Evolutionary conservation across 1,139 yeast species (phyloP), one percentile per base, ranked within the genome.

Genomic region (Hanseniaspora sp.): DNA sequence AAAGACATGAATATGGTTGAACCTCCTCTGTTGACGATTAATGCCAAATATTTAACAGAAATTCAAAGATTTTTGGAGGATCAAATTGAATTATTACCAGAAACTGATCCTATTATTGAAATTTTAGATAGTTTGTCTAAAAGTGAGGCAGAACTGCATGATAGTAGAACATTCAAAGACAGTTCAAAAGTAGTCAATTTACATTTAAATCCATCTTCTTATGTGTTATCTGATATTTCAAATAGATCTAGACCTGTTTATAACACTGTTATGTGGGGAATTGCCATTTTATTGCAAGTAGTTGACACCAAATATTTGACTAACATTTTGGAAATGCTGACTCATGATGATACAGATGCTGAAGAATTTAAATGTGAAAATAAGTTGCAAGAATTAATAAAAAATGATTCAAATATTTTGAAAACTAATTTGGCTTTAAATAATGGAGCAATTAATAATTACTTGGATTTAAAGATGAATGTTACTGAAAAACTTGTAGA

Each of bases 201-300:
- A 63, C 59, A 69, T 52, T 67, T 81, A 59, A 76, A 76, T 60
- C 82, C 86, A 1, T 71, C 79, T 1, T 73, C 79, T 38, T 66
- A 68, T 53, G 65, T 66, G 53, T 59, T 71, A 23, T 60, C 68
- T 9, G 63, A 67, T 12, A 64, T 64, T 31, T 72, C 71, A 49
- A 68, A 69, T 18, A 78, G 77, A 61, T 68, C 74, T 23, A 76
- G 75, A 55, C 72, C 83, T 2, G 69, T 87, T 37, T 72, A 85
- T 62, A 78, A 90, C 48, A 90, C 88, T 61, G 87, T 86, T 0
- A 92, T 92, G 66, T 74, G 95, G 59, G 83, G 90, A 59, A 70
- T 90, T 38, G 70, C 85, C 28, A 88, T 87, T 63, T 80, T 90
- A 61, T 79, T 90, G 58, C 79, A 90, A 58, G 86, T 92, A 13